These are phyloP conservation scores for Olyra latifolia DNA, from an alignment of 176 grass and related monocot genomes.

Conservation along the genomic window DNA sequence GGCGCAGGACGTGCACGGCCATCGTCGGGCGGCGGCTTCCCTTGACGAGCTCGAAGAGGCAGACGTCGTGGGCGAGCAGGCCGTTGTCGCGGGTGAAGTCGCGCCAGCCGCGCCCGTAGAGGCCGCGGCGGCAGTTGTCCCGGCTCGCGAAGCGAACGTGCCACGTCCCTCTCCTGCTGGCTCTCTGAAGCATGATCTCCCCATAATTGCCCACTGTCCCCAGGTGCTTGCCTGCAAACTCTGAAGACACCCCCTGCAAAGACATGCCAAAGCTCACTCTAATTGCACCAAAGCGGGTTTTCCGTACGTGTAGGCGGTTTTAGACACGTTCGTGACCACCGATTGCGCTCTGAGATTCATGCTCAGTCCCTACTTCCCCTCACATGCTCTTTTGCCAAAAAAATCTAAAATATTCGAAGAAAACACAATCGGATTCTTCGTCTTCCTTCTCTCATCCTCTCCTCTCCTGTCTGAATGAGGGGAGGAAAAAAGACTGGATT, in stretches of 20 bases:
- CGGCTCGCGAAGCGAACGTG: neutral
- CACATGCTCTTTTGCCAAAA: no score
- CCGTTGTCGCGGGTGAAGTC: slow-evolving; percentile 27
- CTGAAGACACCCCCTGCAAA: slow-evolving; percentile 10
- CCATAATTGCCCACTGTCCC: neutral
- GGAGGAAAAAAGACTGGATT: no score
- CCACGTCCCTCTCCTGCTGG: neutral
- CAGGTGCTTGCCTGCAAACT: slow-evolving; percentile 26
- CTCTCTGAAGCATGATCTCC: slow-evolving; percentile 26
- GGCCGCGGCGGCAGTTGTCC: neutral
- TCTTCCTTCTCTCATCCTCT: no score
- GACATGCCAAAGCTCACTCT: neutral
- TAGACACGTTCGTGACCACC: no score
- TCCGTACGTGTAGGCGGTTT: no score
- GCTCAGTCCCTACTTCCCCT: no score
- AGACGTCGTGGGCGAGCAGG: slow-evolving; percentile 36
- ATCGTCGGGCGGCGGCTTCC: neutral
- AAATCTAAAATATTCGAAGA: no score
- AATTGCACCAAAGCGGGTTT: no score
- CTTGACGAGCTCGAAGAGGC: slow-evolving; percentile 34
- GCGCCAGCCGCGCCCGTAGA: slow-evolving; percentile 27
- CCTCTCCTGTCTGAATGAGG: no score
- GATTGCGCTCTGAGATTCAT: no score
- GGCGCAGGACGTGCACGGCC: slow-evolving; percentile 38
- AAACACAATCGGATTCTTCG: no score